phyloP scores from a whole-genome alignment of 2,329 filamentous ascomycete species.

The Myriosclerotinia curreyana region DNA sequence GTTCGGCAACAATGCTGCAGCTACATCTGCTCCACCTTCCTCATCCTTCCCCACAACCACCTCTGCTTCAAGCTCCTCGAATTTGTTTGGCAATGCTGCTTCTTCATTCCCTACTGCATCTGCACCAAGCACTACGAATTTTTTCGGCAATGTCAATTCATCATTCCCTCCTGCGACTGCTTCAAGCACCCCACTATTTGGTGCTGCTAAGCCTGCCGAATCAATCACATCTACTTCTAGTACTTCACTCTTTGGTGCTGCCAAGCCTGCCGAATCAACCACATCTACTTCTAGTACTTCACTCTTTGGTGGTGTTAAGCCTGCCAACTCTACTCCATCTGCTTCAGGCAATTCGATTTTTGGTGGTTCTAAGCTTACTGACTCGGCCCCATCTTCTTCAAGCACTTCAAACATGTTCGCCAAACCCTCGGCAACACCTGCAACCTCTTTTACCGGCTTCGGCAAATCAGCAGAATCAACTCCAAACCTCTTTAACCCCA shows the following conservation, averaged over 20 bases:
- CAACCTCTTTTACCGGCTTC: background rate
- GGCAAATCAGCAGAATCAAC: slow-evolving; percentile 5
- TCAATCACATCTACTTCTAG: background rate
- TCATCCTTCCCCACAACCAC: slow-evolving; percentile 7
- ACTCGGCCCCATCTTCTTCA: background rate
- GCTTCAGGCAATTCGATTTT: background rate
- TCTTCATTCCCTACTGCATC: slow-evolving; percentile 15
- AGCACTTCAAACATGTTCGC: slow-evolving; percentile 1
- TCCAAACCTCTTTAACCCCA: slow-evolving; percentile 7
- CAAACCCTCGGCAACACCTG: background rate
- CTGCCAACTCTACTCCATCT: background rate
- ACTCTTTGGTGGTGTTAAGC: background rate
- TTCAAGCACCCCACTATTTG: slow-evolving; percentile 12
- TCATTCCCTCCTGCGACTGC: slow-evolving; percentile 19
- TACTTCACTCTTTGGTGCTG: background rate
- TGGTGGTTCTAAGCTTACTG: background rate
- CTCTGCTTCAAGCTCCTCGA: slow-evolving; percentile 19
- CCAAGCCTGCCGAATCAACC: background rate
- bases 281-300: background rate
- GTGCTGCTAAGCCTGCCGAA: slow-evolving; percentile 6
- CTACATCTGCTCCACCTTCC: slow-evolving; percentile 10
- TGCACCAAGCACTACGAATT: slow-evolving; percentile 19
- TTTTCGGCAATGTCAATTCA: slow-evolving; percentile 23
- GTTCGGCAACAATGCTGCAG: slow-evolving; percentile 10
- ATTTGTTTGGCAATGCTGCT: slow-evolving; percentile 18